Percentiles rank a stretch among this genome's conserved stretches.
Conservation (phyloP, 495 filamentous ascomycete species). For the Trichocladium antarcticum region DNA sequence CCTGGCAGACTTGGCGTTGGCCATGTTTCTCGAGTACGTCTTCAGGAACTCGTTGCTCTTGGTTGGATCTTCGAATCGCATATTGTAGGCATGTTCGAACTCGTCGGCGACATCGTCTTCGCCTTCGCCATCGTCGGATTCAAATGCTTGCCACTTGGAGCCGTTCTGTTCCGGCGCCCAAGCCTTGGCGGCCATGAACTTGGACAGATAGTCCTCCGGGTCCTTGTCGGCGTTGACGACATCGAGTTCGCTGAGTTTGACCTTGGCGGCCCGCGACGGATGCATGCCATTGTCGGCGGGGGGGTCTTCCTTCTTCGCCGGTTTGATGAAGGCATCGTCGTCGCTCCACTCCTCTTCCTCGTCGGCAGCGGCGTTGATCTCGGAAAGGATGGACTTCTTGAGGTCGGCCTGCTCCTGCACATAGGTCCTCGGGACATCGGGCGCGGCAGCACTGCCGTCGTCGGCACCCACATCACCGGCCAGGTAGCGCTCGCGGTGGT, state of each 20-base stretch:
- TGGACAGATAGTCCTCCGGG: constrained; percentile 78
- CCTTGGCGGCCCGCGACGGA: constrained; percentile 36
- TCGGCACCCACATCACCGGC: constrained; percentile 47
- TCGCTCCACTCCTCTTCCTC: constrained; percentile 51
- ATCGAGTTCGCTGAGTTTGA: constrained; percentile 47
- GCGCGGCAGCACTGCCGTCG: constrained; percentile 45
- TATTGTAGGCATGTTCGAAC: constrained; percentile 89
- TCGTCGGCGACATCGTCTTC: constrained; percentile 71
- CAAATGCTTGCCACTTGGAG: constrained; percentile 59
- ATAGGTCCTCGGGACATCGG: constrained; percentile 54
- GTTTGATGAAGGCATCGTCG: constrained; percentile 60
- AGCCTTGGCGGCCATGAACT: constrained; percentile 79
- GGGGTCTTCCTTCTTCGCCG: constrained; percentile 38
- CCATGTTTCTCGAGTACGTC: constrained; percentile 78
- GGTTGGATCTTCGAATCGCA: constrained; percentile 86
- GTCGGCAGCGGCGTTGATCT: constrained; percentile 58
- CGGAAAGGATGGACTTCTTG: constrained; percentile 60
- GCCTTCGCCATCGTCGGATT: constrained; percentile 85
- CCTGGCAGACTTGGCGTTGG: constrained; percentile 67
- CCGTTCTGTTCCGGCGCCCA: constrained; percentile 52
- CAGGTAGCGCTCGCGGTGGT: constrained; percentile 77
- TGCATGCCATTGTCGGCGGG: constrained; percentile 28
- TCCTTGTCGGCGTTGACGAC: constrained; percentile 76
- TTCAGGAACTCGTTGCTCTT: constrained; percentile 72
- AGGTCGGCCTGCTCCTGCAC: constrained; percentile 75